These are phyloP conservation scores for Jasminum sambac DNA, from an alignment of 257 asterid species.

Conservation along the genomic window DNA sequence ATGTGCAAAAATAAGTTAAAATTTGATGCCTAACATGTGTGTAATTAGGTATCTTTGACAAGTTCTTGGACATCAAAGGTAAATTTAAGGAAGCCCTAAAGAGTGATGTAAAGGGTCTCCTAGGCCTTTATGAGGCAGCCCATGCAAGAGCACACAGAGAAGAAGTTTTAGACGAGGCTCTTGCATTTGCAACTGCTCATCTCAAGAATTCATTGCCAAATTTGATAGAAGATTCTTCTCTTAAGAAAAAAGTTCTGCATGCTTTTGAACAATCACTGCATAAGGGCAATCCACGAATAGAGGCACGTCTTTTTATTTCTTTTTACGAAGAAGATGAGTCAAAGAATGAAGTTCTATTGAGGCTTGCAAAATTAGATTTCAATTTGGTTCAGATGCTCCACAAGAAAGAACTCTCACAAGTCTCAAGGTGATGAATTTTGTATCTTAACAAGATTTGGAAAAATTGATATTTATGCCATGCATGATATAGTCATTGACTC, in stretches of 20 bases:
- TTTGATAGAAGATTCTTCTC: no score
- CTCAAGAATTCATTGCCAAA: background rate
- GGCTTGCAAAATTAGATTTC: background rate
- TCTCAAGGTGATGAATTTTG: background rate
- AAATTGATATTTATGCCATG: no score
- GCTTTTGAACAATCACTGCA: background rate
- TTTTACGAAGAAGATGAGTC: background rate
- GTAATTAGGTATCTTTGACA: background rate
- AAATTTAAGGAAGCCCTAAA: no score
- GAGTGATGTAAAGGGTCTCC: background rate
- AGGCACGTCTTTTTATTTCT: background rate
- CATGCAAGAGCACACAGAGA: background rate
- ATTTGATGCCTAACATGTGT: no score
- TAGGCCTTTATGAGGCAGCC: background rate
- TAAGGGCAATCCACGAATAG: background rate
- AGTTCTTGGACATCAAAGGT: background rate
- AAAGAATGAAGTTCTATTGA: background rate
- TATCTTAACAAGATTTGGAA: no score
- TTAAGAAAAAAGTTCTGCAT: background rate
- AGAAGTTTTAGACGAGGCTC: background rate
- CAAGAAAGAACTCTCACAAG: background rate
- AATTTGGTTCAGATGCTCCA: background rate
- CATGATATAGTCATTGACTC: no score
- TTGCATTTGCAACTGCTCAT: background rate
- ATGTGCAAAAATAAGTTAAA: no score